These are phyloP conservation scores for Sechiopsis laciniata DNA, from an alignment of 306 rosid species.

Conservation along the genomic window DNA sequence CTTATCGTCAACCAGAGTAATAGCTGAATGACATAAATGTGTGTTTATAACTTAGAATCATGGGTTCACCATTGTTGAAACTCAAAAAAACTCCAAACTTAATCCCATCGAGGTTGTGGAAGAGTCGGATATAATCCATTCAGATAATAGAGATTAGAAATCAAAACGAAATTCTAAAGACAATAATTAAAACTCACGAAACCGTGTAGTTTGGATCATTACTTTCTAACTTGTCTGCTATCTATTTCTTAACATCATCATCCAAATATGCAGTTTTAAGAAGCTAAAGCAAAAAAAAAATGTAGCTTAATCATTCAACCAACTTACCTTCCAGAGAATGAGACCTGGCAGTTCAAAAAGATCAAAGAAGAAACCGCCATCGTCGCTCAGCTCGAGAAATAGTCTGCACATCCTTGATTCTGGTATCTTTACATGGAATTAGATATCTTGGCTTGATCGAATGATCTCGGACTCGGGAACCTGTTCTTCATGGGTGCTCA, in stretches of 20 bases:
- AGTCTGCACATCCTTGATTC: background rate
- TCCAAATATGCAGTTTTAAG: background rate
- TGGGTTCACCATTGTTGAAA: too few relatives aligned
- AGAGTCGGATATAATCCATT: too few relatives aligned
- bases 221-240: conserved; percentile 2
- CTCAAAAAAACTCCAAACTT: too few relatives aligned
- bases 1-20: too few relatives aligned
- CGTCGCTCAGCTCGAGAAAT: background rate
- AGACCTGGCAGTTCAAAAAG: background rate
- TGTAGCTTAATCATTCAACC: background rate
- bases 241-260: conserved; percentile 10
- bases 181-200: background rate
- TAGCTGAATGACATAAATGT: too few relatives aligned
- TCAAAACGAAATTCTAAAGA: conserved; percentile 13
- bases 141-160: too few relatives aligned
- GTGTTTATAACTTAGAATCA: too few relatives aligned
- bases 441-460: background rate
- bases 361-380: background rate
- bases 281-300: background rate
- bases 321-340: background rate
- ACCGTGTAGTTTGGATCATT: background rate
- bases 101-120: too few relatives aligned
- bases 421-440: background rate
- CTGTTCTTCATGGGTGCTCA: background rate
- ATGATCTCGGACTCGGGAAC: background rate